These are phyloP conservation scores for Cyberlindnera galapagoensis DNA, from an alignment of 805 yeast genomes.

Conservation along the genomic window DNA sequence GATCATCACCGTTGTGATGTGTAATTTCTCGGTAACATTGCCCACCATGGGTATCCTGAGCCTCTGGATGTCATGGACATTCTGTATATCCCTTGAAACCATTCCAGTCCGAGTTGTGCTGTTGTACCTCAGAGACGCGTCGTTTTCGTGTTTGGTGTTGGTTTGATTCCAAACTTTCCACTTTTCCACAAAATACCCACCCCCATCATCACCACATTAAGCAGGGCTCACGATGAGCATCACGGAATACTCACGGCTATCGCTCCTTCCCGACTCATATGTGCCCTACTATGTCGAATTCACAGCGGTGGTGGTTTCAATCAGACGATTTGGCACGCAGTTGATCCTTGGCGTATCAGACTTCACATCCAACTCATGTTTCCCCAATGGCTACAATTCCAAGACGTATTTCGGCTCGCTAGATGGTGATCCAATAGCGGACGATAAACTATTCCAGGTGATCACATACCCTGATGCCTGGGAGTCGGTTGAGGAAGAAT, in stretches of 20 bases:
- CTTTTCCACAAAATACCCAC: background rate
- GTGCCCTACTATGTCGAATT: background rate
- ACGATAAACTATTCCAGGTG: slow-evolving; percentile 6
- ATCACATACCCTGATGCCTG: slow-evolving; percentile 4
- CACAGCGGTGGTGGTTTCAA: slow-evolving; percentile 3
- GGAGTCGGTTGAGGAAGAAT: background rate
- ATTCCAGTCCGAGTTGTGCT: too few species aligned
- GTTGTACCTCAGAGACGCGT: too few species aligned
- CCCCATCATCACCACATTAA: background rate
- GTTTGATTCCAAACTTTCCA: too few species aligned
- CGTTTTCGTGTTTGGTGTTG: too few species aligned
- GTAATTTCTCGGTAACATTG: too few species aligned
- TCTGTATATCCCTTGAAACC: too few species aligned
- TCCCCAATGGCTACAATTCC: slow-evolving; percentile 1
- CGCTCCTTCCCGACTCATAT: background rate
- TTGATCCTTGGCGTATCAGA: slow-evolving; percentile 9
- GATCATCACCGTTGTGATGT: too few species aligned
- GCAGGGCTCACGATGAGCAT: too few species aligned
- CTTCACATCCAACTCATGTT: slow-evolving; percentile 6
- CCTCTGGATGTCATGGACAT: too few species aligned
- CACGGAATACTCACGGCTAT: background rate
- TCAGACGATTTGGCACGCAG: slow-evolving; percentile 1
- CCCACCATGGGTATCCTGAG: too few species aligned
- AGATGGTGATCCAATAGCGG: slow-evolving; percentile 1
- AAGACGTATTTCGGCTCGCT: slow-evolving; percentile 4